Evolutionary conservation across 2,329 filamentous ascomycete genomes (phyloP).

Genomic region (Trichoderma afroharzianum): DNA sequence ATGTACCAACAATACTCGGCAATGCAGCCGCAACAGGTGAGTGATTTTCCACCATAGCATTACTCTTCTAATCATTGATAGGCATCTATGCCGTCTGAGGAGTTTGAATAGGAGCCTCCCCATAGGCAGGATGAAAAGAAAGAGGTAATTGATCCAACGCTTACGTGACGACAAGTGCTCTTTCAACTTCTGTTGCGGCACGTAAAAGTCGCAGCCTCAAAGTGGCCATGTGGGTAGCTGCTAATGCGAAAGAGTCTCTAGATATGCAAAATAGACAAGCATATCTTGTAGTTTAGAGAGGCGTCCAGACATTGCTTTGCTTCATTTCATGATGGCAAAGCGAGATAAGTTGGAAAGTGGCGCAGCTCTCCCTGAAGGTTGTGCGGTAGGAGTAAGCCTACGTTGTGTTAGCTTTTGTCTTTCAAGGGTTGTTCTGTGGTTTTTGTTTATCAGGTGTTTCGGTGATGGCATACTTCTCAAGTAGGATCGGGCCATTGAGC

Average conservation of each 20-base stretch:
- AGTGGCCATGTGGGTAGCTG: background rate
- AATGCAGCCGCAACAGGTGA: slow-evolving; percentile 80
- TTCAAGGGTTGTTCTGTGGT: background rate
- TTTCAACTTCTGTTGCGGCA: background rate
- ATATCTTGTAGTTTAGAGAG: background rate
- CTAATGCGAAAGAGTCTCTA: background rate
- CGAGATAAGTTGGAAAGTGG: slow-evolving; percentile 69
- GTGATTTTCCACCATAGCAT: slow-evolving; percentile 27
- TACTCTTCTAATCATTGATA: slow-evolving; percentile 24
- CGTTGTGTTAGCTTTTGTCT: background rate
- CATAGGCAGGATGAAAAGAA: background rate
- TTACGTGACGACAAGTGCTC: background rate
- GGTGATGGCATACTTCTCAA: slow-evolving; percentile 72
- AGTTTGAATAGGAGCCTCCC: slow-evolving; percentile 38
- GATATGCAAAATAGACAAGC: background rate
- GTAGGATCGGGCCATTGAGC: slow-evolving; percentile 76
- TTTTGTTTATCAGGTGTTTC: background rate
- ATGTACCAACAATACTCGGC: slow-evolving; percentile 80
- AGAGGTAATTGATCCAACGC: background rate
- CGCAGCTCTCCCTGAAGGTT: slow-evolving; percentile 55
- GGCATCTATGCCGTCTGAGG: slow-evolving; percentile 44
- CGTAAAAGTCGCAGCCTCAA: background rate
- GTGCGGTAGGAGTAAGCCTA: slow-evolving; percentile 63
- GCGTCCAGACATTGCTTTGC: background rate
- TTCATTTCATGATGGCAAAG: slow-evolving; percentile 58